phyloP scores from a whole-genome alignment of 768 basidiomycete genomes.

The Podaxis sp. region DNA sequence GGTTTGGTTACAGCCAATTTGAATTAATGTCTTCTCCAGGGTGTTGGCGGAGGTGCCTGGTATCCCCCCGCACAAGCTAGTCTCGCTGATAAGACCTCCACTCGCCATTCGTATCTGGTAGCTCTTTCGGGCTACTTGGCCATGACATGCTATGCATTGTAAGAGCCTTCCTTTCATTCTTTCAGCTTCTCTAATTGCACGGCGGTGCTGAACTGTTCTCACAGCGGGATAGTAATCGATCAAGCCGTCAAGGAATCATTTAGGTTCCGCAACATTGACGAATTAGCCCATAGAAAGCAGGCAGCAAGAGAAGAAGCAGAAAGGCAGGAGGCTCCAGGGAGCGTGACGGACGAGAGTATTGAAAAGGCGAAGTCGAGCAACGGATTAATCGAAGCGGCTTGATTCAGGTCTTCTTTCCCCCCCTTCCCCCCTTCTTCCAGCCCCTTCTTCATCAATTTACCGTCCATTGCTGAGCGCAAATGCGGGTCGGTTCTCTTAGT shows the following conservation, averaged over 20 bases:
- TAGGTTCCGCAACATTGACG: slow-evolving; percentile 44
- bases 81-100: slow-evolving; percentile 45
- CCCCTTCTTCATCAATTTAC: neutral
- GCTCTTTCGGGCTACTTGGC: slow-evolving; percentile 54
- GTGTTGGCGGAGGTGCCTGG: slow-evolving; percentile 67
- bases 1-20: slow-evolving; percentile 3
- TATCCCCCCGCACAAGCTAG: slow-evolving; percentile 58
- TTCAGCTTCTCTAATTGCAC: neutral
- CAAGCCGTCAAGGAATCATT: slow-evolving; percentile 47
- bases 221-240: slow-evolving; percentile 48
- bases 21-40: slow-evolving; percentile 16
- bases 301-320: slow-evolving; percentile 11
- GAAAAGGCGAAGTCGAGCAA: slow-evolving; percentile 8
- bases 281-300: slow-evolving; percentile 21
- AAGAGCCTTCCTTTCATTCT: slow-evolving; percentile 19
- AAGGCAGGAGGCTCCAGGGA: neutral
- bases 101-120: slow-evolving; percentile 55
- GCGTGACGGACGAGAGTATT: slow-evolving; percentile 4
- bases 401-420: slow-evolving; percentile 4
- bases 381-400: slow-evolving; percentile 15
- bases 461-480: neutral
- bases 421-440: neutral
- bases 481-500: neutral
- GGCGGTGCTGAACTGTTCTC: slow-evolving; percentile 2
- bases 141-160: slow-evolving; percentile 57